A percentile compares a stretch with the other conserved stretches of the same genome.
These are phyloP conservation scores for Russula sp. DNA, from an alignment of 768 basidiomycete species.

Conservation along the genomic window DNA sequence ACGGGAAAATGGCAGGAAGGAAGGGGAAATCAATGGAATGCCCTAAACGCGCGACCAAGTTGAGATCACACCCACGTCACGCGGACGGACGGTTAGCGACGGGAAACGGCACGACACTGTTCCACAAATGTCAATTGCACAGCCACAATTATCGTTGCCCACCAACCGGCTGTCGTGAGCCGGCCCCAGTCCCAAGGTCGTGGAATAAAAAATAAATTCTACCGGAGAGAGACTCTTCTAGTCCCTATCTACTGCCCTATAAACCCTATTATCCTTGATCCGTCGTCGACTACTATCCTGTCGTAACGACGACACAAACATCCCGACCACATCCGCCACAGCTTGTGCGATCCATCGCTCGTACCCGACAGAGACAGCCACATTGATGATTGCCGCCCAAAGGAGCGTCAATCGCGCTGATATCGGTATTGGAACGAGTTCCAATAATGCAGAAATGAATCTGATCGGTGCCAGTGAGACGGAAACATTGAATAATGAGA, in stretches of 20 bases:
- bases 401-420: constrained; percentile 70
- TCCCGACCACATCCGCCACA: constrained; percentile 55
- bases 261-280: constrained; percentile 65
- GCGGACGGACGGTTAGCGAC: too few species aligned
- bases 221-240: constrained; percentile 47
- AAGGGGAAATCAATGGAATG: background rate
- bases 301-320: constrained; percentile 41
- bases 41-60: too few species aligned
- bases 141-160: background rate
- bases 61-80: background rate
- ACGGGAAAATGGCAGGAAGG: constrained; percentile 2
- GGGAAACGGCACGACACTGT: too few species aligned
- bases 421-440: constrained; percentile 71
- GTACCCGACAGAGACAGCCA: constrained; percentile 64
- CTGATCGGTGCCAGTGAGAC: constrained; percentile 72
- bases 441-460: constrained; percentile 57
- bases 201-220: too few species aligned
- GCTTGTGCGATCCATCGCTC: constrained; percentile 71
- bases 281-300: constrained; percentile 42
- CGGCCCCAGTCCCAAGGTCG: background rate
- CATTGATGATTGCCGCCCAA: constrained; percentile 63
- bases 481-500: constrained; percentile 71
- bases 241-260: constrained; percentile 81
- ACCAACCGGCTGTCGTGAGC: constrained; percentile 1
- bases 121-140: background rate